Base-by-base conservation (phyloP, 176 grass and related monocot genomes). In the Carex pumila region DNA sequence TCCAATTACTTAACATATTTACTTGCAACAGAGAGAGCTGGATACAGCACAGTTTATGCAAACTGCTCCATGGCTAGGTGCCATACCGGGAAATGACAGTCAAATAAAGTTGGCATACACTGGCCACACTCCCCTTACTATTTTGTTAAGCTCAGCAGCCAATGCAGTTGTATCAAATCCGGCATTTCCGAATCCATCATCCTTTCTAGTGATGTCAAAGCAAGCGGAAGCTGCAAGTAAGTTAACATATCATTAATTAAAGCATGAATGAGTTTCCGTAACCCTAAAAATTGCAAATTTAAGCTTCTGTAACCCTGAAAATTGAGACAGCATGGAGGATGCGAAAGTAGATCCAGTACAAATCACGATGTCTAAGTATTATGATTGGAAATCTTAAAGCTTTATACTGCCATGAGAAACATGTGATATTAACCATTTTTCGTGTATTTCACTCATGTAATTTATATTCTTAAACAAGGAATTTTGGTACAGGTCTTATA, bases 191-290 rank as follows among this genome's bases (percentile, higher is more conserved):
- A 98, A 98, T 95, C 91, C 92, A 67, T 98, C 95, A 15, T 92
- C 92, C 8, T 93, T 95, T 83, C 84, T 91, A 65, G 84, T 98
- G 87, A 98, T 95, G 95, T 93, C 95, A 83, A 98, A 98, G 84
- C 95, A 98, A 93, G 92, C 92, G 49, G 95, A 98, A 95, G 92
- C 95, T 91, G 95, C 95, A 12, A 91, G 95, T 98, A 91, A 94
- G 90, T 88, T 79, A 47, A 90, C 47, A 57, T 8, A 62, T 2
- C 25, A 66, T 62, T 84, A 78, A 69, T 80, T 87, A 47, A 13
- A 54, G 18, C 69, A 32, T 36, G 7, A 14, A 12, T 36, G 4
- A 67, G 21, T 64, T 64, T 15, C 30, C 31, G 12, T 75, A 14
- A 54, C 43, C 43, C 21, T 30, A 75, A 62, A 41, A n/a, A 67